phyloP scores from a whole-genome alignment of 257 asterid species.

The Salvia miltiorrhiza region DNA sequence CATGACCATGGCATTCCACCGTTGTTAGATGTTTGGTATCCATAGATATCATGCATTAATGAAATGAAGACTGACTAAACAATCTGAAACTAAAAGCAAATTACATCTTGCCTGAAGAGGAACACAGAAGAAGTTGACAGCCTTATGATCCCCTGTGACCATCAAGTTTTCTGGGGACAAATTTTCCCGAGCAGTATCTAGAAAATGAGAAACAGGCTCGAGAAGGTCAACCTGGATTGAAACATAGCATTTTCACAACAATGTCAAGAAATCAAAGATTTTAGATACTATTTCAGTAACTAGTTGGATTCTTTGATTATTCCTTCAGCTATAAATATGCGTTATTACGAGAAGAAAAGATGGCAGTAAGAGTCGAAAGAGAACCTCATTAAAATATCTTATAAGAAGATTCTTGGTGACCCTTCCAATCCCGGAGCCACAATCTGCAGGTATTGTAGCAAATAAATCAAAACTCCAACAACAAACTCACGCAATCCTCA shows the following conservation, averaged over 20 bases:
- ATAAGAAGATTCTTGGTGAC: slow-evolving; percentile 79
- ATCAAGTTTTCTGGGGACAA: slow-evolving; percentile 66
- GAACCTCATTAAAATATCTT: slow-evolving; percentile 81
- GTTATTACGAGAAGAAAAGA: slow-evolving; percentile 1
- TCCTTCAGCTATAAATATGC: background rate
- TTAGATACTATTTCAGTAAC: background rate
- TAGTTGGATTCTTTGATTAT: background rate
- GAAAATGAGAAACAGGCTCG: slow-evolving; percentile 91
- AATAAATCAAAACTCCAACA: slow-evolving; percentile 21
- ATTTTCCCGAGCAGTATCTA: slow-evolving; percentile 78
- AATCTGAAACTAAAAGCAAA: background rate
- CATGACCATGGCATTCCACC: background rate
- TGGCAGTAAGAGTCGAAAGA: background rate
- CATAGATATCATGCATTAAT: background rate
- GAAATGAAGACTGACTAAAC: slow-evolving; percentile 9
- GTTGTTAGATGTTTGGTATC: background rate
- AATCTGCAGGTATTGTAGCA: slow-evolving; percentile 65
- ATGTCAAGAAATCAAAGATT: slow-evolving; percentile 1
- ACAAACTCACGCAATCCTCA: background rate
- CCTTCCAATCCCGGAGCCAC: slow-evolving; percentile 98
- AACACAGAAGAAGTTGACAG: slow-evolving; percentile 73
- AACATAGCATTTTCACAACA: slow-evolving; percentile 3
- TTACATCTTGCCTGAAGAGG: slow-evolving; percentile 72
- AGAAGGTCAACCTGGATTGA: slow-evolving; percentile 81
- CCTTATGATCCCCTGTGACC: slow-evolving; percentile 61